Conservation (phyloP, 176 grass and related monocot genomes). For the Dactylis glomerata region DNA sequence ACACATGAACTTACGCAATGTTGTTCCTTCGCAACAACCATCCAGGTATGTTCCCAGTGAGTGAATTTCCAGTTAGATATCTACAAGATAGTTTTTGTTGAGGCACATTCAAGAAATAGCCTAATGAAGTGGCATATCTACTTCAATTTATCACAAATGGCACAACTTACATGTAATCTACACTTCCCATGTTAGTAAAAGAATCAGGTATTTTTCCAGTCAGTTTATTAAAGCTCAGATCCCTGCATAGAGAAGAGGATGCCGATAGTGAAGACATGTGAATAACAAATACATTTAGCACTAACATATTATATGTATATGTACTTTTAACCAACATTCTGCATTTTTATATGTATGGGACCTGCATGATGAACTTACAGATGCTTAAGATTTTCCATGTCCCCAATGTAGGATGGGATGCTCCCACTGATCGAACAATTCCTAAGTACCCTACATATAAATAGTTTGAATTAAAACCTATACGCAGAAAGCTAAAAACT, state of each 20-base stretch:
- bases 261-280: conserved; percentile 14
- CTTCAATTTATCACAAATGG: conserved; percentile 5
- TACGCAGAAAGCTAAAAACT: not conserved
- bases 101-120: conserved; percentile 12
- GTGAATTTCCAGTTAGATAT: conserved; percentile 81
- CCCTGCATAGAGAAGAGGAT: conserved; percentile 58
- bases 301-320: not conserved
- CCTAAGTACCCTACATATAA: conserved; percentile 65
- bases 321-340: not conserved
- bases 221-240: conserved; percentile 87
- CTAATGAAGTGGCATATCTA: conserved; percentile 3
- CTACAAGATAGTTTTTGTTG: conserved; percentile 37
- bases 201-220: conserved; percentile 69
- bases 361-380: conserved; percentile 54
- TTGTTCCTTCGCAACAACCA: conserved; percentile 75
- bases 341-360: too few relatives aligned
- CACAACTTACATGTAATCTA: conserved; percentile 81
- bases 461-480: not conserved
- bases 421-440: conserved; percentile 83
- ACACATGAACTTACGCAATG: conserved; percentile 54
- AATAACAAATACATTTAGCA: conserved; percentile 17
- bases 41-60: conserved; percentile 65
- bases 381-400: conserved; percentile 61
- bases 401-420: conserved; percentile 70
- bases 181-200: conserved; percentile 43